Conservation (phyloP, 805 yeast species). For the Spathaspora sp. region DNA sequence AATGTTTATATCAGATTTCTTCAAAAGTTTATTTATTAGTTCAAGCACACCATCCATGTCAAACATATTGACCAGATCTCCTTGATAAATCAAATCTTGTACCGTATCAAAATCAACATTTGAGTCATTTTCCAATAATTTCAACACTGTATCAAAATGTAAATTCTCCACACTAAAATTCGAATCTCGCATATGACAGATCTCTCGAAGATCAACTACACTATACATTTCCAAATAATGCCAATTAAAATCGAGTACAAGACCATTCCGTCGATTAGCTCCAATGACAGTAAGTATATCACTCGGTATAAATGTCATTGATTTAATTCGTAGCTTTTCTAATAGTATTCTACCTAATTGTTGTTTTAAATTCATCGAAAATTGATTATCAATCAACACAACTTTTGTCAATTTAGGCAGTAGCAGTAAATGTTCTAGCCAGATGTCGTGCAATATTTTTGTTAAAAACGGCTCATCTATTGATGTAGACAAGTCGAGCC, state of each 20-base stretch:
- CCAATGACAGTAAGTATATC: conserved; percentile 19
- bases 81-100: background rate
- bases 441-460: conserved; percentile 8
- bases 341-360: conserved; percentile 18
- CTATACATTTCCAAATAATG: conserved; percentile 13
- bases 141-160: conserved; percentile 13
- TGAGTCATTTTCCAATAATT: background rate
- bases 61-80: background rate
- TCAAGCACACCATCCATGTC: background rate
- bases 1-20: conserved; percentile 16
- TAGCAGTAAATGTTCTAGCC: conserved; percentile 5
- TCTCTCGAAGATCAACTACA: conserved; percentile 22
- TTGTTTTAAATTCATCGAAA: conserved; percentile 13
- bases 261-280: conserved; percentile 17
- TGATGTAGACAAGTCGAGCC: conserved; percentile 5
- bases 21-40: conserved; percentile 5
- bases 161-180: conserved; percentile 12
- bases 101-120: background rate
- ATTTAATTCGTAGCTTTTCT: conserved; percentile 18
- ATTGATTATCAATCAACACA: conserved; percentile 15
- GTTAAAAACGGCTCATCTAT: background rate
- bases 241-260: conserved; percentile 31
- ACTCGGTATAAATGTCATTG: conserved; percentile 19
- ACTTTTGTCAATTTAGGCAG: conserved; percentile 17
- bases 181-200: conserved; percentile 1